Base-by-base conservation (phyloP, 2,329 filamentous ascomycete genomes). In the Ophiostoma montium region DNA sequence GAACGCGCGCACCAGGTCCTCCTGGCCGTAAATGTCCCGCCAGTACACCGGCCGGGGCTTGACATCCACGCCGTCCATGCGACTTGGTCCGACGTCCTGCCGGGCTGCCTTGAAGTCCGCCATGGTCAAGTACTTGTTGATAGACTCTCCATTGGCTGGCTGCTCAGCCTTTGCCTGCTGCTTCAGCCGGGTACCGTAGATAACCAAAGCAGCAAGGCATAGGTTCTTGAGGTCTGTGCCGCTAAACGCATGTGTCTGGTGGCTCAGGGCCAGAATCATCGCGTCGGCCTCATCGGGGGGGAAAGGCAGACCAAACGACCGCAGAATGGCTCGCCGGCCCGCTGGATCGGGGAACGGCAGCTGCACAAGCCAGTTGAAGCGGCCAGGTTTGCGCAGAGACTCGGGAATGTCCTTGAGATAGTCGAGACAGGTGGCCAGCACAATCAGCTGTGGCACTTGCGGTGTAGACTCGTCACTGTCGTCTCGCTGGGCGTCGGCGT, bases 31-130 rank as follows among this genome's bases (percentile, higher is more conserved):
- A 47, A 96, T 90, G 59, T 95, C 86, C 45, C 75, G 71, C 88
- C 88, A 96, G 62, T 75, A 76, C 27, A 94, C 81, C 13, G 84
- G 88, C 0, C 88, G 89, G 9, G 86, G 89, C 60, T 94, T 86
- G 43, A 95, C 72, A 60, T 92, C 86, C 49, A 95, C 80, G 60
- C 94, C 88, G 55, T 86, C 81, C 77, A 96, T 90, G 3, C 87
- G 86, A 1, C 84, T 88, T 1, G 90, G 87, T 11, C 78, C 75
- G n/a, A 88, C 79, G 49, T 76, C 67, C 35, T 75, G 71, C 33
- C 90, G 70, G 1, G 87, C 86, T 35, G 70, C 62, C 32, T 79
- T 70, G 47, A 87, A 72, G 58, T 88, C 80, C 10, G 72, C 56
- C 46, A 58, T 58, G 1, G 57, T 57, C 8, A 69, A 53, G 49